Evolutionary conservation across 2,329 filamentous ascomycete species (phyloP).

Genomic region (Fusarium tricinctum): DNA sequence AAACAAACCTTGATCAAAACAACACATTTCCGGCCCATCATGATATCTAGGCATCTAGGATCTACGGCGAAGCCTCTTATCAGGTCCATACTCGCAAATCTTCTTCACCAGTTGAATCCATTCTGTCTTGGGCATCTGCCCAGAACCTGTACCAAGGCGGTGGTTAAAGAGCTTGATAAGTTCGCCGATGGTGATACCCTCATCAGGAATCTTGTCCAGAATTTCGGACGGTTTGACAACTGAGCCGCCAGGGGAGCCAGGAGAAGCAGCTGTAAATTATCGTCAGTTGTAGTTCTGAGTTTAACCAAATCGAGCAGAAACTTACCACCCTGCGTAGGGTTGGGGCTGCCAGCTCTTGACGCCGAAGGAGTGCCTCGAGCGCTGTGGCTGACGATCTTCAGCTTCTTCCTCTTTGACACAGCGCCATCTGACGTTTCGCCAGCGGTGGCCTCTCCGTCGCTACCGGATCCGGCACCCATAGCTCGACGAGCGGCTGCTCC

Average conservation of each 20-base stretch:
- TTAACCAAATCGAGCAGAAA: neutral
- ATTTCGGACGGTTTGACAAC: constrained; percentile 67
- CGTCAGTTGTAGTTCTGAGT: constrained; percentile 24
- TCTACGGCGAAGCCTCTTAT: constrained; percentile 66
- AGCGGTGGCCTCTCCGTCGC: constrained; percentile 79
- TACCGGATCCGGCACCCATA: constrained; percentile 70
- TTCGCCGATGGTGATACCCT: constrained; percentile 68
- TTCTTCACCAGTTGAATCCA: constrained; percentile 73
- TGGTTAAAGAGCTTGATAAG: constrained; percentile 68
- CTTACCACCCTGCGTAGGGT: constrained; percentile 59
- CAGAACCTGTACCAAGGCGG: constrained; percentile 65
- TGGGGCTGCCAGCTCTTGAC: constrained; percentile 74
- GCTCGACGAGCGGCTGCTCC: constrained; percentile 56
- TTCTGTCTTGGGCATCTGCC: constrained; percentile 65
- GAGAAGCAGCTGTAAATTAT: constrained; percentile 49
- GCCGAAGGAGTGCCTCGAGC: constrained; percentile 67
- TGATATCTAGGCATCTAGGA: constrained; percentile 43
- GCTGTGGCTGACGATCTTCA: constrained; percentile 66
- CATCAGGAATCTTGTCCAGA: constrained; percentile 65
- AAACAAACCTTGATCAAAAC: constrained; percentile 15
- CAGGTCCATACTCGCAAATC: constrained; percentile 65
- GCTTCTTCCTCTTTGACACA: constrained; percentile 65
- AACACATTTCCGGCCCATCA: constrained; percentile 7
- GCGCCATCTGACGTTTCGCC: constrained; percentile 75
- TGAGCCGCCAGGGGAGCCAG: constrained; percentile 53